phyloP scores from a whole-genome alignment of 208 protist species.

The Angomonas ambiguus region DNA sequence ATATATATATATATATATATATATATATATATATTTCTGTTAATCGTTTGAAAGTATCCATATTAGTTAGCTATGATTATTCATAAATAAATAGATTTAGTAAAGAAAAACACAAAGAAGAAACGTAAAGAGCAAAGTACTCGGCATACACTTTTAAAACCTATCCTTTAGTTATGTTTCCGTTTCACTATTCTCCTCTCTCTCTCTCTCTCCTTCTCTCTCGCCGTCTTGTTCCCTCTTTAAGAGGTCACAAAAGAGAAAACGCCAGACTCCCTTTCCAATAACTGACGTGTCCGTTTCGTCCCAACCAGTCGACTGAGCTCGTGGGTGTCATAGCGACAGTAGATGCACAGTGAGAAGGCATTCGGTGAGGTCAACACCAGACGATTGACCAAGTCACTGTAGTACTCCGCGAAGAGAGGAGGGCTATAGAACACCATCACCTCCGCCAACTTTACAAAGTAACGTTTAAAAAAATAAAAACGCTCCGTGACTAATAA shows the following conservation, averaged over 20 bases:
- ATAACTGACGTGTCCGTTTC: constrained; percentile 56
- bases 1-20: too few relatives aligned
- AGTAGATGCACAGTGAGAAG: constrained; percentile 87
- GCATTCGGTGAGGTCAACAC: constrained; percentile 68
- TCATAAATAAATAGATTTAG: too few relatives aligned
- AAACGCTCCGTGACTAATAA: constrained; percentile 96
- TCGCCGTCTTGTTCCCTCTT: not conserved
- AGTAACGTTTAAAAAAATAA: constrained; percentile 95
- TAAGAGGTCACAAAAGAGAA: constrained; percentile 83
- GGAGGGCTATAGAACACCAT: constrained; percentile 96
- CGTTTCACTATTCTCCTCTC: not conserved
- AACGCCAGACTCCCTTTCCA: constrained; percentile 64
- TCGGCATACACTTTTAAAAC: too few relatives aligned
- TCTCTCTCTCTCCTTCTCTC: constrained; percentile 10
- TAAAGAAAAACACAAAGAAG: too few relatives aligned
- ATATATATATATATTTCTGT: not conserved
- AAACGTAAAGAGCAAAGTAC: too few relatives aligned
- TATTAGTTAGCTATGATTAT: too few relatives aligned
- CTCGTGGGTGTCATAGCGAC: constrained; percentile 89
- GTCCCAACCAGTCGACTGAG: constrained; percentile 91
- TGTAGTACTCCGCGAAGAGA: constrained; percentile 91
- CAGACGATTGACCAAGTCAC: constrained; percentile 85
- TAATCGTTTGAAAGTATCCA: too few relatives aligned
- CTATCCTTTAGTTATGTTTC: not conserved
- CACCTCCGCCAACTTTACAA: constrained; percentile 87